Evolutionary conservation across 768 basidiomycete genomes (phyloP).

Genomic region (Gymnopilus dilepis): DNA sequence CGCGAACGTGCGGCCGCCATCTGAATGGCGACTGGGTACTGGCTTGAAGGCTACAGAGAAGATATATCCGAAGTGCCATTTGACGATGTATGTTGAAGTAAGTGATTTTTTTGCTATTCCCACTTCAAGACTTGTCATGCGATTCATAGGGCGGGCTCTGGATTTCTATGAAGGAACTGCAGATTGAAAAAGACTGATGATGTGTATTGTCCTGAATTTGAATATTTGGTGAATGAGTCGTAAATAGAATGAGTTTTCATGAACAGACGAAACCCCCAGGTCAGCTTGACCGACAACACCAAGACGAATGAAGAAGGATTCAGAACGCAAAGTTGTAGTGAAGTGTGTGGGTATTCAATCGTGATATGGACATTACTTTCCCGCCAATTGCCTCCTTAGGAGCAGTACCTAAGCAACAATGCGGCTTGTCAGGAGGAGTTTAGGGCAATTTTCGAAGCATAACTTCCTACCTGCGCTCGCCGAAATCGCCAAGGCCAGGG

Average conservation of each 20-base stretch:
- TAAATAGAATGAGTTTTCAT: too few species aligned
- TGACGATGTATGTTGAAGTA: conserved; percentile 47
- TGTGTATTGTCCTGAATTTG: too few species aligned
- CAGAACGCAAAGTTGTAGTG: too few species aligned
- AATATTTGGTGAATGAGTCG: too few species aligned
- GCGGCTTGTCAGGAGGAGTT: too few species aligned
- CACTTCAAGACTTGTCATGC: conserved; percentile 4
- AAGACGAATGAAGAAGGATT: too few species aligned
- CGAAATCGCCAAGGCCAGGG: conserved; percentile 97
- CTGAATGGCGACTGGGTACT: conserved; percentile 42
- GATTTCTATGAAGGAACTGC: conserved; percentile 33
- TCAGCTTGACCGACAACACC: too few species aligned
- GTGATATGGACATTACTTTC: too few species aligned
- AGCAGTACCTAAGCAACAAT: background rate
- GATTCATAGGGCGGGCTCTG: conserved; percentile 33
- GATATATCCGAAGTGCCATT: conserved; percentile 38
- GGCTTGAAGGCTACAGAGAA: conserved; percentile 46
- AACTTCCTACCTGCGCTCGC: conserved; percentile 73
- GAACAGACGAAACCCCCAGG: too few species aligned
- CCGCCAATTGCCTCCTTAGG: too few species aligned
- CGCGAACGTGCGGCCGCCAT: conserved; percentile 44
- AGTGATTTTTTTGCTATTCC: conserved; percentile 15
- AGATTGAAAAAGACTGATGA: background rate
- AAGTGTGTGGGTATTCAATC: too few species aligned
- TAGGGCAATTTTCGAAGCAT: background rate